These are phyloP conservation scores for Hanseniaspora osmophila DNA, from an alignment of 805 yeast genomes.

Conservation along the genomic window DNA sequence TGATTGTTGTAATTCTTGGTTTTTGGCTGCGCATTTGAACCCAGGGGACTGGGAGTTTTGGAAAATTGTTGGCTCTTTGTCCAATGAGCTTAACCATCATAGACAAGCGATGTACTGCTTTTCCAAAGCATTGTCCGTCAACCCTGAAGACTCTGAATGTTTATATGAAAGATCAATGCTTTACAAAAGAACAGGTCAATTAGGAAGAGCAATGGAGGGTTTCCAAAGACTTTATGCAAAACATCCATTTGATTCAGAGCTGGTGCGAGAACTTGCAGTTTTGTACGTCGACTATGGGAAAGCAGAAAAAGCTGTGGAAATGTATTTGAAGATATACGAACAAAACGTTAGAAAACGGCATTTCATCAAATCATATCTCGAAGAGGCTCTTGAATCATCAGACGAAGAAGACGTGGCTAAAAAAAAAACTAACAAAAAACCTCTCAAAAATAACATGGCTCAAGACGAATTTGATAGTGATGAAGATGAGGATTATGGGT, in stretches of 20 bases:
- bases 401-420: slow-evolving; percentile 17
- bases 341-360: slow-evolving; percentile 36
- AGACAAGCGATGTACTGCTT: slow-evolving; percentile 74
- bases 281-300: slow-evolving; percentile 37
- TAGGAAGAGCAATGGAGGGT: slow-evolving; percentile 61
- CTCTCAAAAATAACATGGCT: too few relatives aligned
- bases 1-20: slow-evolving; percentile 70
- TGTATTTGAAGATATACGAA: slow-evolving; percentile 51
- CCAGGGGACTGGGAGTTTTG: slow-evolving; percentile 68
- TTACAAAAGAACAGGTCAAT: slow-evolving; percentile 51
- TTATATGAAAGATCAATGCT: slow-evolving; percentile 52
- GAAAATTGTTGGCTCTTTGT: slow-evolving; percentile 59
- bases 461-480: slow-evolving; percentile 1
- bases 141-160: slow-evolving; percentile 37
- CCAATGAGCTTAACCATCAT: slow-evolving; percentile 48
- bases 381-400: slow-evolving; percentile 20
- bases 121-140: slow-evolving; percentile 43
- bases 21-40: slow-evolving; percentile 64
- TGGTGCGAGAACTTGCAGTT: slow-evolving; percentile 48
- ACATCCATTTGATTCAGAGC: slow-evolving; percentile 45
- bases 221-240: slow-evolving; percentile 42
- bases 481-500: slow-evolving; percentile 9
- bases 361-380: slow-evolving; percentile 18
- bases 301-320: slow-evolving; percentile 57
- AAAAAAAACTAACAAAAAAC: slow-evolving; percentile 7